Conservation (phyloP, 352 stramenopile species). For the Phytopythium mirpurense region DNA sequence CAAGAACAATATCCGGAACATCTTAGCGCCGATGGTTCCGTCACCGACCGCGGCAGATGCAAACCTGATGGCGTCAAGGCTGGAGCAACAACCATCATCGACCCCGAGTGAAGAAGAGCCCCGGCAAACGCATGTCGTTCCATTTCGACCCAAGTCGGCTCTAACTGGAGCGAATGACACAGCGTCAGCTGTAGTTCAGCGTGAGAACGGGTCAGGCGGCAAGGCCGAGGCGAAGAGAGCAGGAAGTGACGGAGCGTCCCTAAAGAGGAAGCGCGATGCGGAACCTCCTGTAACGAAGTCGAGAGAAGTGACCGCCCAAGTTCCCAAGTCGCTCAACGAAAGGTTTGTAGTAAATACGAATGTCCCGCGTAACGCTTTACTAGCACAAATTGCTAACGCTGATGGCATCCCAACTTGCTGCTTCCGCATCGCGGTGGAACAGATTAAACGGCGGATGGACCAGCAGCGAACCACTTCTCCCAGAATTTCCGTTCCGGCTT, state of each 20-base stretch:
- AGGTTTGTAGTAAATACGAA: slow-evolving; percentile 18
- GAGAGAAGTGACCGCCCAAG: slow-evolving; percentile 48
- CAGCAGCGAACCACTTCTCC: slow-evolving; percentile 36
- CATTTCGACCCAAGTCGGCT: background rate
- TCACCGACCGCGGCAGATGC: slow-evolving; percentile 47
- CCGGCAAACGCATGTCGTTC: background rate
- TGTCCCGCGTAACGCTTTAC: background rate
- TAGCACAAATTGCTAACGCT: background rate
- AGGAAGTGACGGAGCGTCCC: slow-evolving; percentile 16
- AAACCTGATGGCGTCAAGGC: slow-evolving; percentile 49
- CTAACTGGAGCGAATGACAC: background rate
- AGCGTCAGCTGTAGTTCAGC: background rate
- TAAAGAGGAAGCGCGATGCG: slow-evolving; percentile 68
- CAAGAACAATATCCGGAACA: slow-evolving; percentile 82
- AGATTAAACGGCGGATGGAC: background rate
- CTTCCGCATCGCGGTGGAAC: background rate
- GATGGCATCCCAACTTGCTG: background rate
- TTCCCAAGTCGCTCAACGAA: slow-evolving; percentile 47
- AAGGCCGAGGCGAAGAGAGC: slow-evolving; percentile 33
- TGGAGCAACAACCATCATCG: slow-evolving; percentile 15
- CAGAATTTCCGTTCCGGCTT: slow-evolving; percentile 49
- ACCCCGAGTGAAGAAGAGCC: background rate
- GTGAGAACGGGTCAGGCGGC: slow-evolving; percentile 2
- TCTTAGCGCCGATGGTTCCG: slow-evolving; percentile 48
- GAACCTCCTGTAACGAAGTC: slow-evolving; percentile 30